Evolutionary conservation across 1,284 basidiomycete species (phyloP).

Genomic region (Prillingera fragicola): DNA sequence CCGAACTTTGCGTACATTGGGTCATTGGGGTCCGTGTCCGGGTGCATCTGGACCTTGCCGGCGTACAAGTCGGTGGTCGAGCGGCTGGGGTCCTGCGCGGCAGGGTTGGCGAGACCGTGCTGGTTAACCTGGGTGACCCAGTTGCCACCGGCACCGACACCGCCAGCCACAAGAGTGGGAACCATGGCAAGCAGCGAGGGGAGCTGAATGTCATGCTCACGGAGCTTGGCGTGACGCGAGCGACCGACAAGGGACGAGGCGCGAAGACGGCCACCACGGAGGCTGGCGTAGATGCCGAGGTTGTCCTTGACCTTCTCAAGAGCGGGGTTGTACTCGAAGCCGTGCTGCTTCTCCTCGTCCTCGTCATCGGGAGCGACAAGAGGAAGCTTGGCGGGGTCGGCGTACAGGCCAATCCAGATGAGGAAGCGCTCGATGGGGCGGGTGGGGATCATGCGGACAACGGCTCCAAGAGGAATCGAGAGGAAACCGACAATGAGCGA

Average conservation of each 20-base stretch:
- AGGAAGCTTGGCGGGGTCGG: slow-evolving; percentile 64
- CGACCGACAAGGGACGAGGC: slow-evolving; percentile 72
- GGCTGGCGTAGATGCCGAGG: slow-evolving; percentile 67
- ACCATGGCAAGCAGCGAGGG: slow-evolving; percentile 77
- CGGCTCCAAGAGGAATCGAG: slow-evolving; percentile 77
- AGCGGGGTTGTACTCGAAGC: slow-evolving; percentile 45
- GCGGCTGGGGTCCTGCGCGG: slow-evolving; percentile 33
- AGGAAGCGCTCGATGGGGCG: slow-evolving; percentile 68
- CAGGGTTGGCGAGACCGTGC: slow-evolving; percentile 29
- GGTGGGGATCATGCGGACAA: slow-evolving; percentile 79
- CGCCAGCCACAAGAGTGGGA: slow-evolving; percentile 75
- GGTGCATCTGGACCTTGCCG: slow-evolving; percentile 78
- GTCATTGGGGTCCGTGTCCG: slow-evolving; percentile 60
- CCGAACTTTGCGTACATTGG: slow-evolving; percentile 42
- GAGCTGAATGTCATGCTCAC: slow-evolving; percentile 53
- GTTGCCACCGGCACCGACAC: slow-evolving; percentile 63
- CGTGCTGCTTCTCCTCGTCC: slow-evolving; percentile 55
- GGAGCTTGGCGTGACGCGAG: slow-evolving; percentile 57
- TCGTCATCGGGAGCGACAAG: slow-evolving; percentile 55
- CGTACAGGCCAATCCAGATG: slow-evolving; percentile 60
- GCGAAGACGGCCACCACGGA: slow-evolving; percentile 69
- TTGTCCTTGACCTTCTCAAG: slow-evolving; percentile 72
- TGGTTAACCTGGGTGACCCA: slow-evolving; percentile 33
- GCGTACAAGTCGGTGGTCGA: slow-evolving; percentile 43
- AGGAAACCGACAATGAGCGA: slow-evolving; percentile 74